Evolutionary conservation across 441 rosid genomes (phyloP), one percentile per base, ranked within the genome.

Genomic region (Mallotus repandus): DNA sequence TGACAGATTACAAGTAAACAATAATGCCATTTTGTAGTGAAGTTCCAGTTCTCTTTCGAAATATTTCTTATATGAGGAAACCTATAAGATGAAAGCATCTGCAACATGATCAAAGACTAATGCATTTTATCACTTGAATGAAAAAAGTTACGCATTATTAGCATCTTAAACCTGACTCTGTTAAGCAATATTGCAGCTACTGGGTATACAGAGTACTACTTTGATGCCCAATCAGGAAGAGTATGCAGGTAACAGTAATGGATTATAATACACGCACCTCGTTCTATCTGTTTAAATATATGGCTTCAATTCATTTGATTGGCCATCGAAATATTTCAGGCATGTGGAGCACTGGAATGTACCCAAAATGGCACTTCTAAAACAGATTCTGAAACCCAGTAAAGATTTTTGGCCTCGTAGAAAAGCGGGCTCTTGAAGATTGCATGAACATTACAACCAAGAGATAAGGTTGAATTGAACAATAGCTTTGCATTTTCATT

Each of bases 291-390:
- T 58, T 81, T 69, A 50, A 32, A 53, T 10, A 14, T 66, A 7
- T 18, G 55, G 32, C 48, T 45, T 14, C 48, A 50, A 54, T 11
- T 46, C 21, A 19, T 66, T 50, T 11, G 48, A 2, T 29, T 29
- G 32, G 70, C 53, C 64, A 25, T 45, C 13, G 32, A 29, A 29
- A 29, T 29, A 2, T 69, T 81, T 68, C 86, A 94, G 99, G 86
- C 99, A 91, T 29, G 92, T 89, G 75, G 97, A 94, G 85, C 91
- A 91, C 80, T 92, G 99, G 97, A 94, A 94, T 59, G 97, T 92
- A 50, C 99, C 99, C 52, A 92, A 94, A 87, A 91, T 88, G 93
- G 88, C 92, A 79, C 76, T 94, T 61, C 80, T 94, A 71, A 91
- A 87, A 84, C 97, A 94, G 76, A 84, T 92, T 71, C 81, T 94